These are phyloP conservation scores for Rhodomyrtus tomentosa DNA, from an alignment of 345 rosid genomes.

Conservation along the genomic window DNA sequence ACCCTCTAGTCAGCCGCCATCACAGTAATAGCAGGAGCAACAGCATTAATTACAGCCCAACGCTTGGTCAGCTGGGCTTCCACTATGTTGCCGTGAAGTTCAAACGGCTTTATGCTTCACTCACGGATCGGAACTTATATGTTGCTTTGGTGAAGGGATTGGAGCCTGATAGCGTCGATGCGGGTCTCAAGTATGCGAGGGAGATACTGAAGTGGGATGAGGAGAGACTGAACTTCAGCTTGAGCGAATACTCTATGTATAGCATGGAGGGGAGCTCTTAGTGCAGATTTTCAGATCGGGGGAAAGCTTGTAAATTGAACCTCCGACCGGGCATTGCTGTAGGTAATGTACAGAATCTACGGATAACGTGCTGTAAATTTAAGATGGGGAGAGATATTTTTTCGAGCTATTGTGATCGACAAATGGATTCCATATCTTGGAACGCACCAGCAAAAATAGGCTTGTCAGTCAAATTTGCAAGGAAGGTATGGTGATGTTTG, in stretches of 20 bases:
- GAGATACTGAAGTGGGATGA: constrained; percentile 95
- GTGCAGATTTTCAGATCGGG: not conserved
- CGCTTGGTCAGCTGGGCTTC: constrained; percentile 72
- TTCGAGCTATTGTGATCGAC: not conserved
- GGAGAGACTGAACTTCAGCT: constrained; percentile 51
- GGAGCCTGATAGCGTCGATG: constrained; percentile 47
- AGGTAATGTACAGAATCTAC: not conserved
- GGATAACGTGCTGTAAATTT: not conserved
- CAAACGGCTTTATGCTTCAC: constrained; percentile 65
- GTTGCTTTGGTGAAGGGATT: constrained; percentile 59
- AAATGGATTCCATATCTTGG: not conserved
- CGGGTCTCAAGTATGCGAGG: constrained; percentile 57
- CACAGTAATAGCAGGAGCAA: constrained; percentile 34
- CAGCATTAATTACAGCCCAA: constrained; percentile 55
- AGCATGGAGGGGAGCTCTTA: constrained; percentile 48
- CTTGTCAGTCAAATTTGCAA: not conserved
- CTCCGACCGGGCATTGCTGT: not conserved
- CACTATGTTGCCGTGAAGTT: constrained; percentile 81
- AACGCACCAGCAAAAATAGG: not conserved
- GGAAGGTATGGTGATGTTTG: not conserved
- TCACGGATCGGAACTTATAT: constrained; percentile 63
- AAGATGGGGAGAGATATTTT: not conserved
- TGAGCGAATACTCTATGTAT: constrained; percentile 40
- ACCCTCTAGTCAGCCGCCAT: constrained; percentile 60
- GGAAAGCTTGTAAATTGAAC: not conserved